These are phyloP conservation scores for Chalciporus piperatus DNA, from an alignment of 768 basidiomycete species.

Conservation along the genomic window DNA sequence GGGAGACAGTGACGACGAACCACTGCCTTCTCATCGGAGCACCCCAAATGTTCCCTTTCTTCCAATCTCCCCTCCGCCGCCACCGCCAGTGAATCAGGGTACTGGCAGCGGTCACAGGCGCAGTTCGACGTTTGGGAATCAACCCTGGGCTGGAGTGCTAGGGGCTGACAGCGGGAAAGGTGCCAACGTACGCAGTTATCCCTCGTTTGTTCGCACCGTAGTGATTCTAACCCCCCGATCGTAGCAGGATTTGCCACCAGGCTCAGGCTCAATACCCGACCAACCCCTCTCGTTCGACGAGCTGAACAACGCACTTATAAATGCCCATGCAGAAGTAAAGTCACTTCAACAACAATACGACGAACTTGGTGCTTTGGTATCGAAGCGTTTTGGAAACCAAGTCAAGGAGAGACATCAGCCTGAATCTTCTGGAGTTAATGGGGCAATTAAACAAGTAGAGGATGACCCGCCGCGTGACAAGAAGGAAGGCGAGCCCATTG, in stretches of 20 bases:
- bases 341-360: constrained; percentile 27
- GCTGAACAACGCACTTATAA: constrained; percentile 22
- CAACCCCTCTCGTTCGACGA: constrained; percentile 25
- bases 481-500: neutral
- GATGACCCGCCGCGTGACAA: neutral
- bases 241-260: constrained; percentile 8
- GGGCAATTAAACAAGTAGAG: neutral
- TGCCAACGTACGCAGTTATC: constrained; percentile 7
- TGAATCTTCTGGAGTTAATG: neutral
- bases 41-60: constrained; percentile 6
- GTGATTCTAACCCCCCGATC: constrained; percentile 2
- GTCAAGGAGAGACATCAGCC: neutral
- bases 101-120: constrained; percentile 13
- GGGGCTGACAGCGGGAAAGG: constrained; percentile 1
- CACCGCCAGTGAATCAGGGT: constrained; percentile 3
- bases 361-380: constrained; percentile 17
- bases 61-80: constrained; percentile 17
- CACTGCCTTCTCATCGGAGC: constrained; percentile 1
- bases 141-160: constrained; percentile 12
- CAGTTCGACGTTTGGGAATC: constrained; percentile 24
- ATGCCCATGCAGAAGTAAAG: constrained; percentile 23
- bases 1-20: constrained; percentile 19
- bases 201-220: neutral
- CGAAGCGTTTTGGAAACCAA: constrained; percentile 11
- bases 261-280: neutral